Evolutionary conservation across 371 early-diverging fungal genomes (phyloP).

Genomic region (Mortierella sp.): DNA sequence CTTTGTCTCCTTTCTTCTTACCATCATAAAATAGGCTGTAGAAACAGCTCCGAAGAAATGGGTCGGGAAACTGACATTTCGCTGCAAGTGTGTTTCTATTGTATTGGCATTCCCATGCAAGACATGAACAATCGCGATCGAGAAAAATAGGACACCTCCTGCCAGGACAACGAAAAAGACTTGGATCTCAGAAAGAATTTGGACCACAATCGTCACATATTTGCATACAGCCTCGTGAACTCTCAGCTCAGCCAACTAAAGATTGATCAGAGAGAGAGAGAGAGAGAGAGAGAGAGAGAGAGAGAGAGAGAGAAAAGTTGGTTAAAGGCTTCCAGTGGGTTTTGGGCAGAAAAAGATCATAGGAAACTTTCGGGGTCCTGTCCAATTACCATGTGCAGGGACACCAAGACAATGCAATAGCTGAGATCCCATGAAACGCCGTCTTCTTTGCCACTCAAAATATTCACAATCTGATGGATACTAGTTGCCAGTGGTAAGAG

Average conservation of each 20-base stretch:
- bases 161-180: constrained; percentile 32
- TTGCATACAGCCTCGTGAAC: constrained; percentile 21
- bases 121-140: constrained; percentile 24
- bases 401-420: constrained; percentile 18
- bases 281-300: background rate
- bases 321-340: background rate
- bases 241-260: constrained; percentile 24
- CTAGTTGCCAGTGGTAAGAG: constrained; percentile 19
- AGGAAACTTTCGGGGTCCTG: background rate
- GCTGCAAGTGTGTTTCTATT: no score
- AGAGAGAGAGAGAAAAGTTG: background rate
- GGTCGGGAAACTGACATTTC: constrained; percentile 5
- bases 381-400: constrained; percentile 23
- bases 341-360: no score
- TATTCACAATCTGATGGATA: constrained; percentile 15
- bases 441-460: no score
- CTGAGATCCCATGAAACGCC: no score
- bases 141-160: constrained; percentile 15
- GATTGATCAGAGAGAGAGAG: background rate
- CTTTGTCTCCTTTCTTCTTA: background rate
- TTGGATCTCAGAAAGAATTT: constrained; percentile 11
- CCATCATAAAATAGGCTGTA: constrained; percentile 41
- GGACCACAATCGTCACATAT: constrained; percentile 20
- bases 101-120: constrained; percentile 14
- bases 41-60: constrained; percentile 19